Evolutionary conservation across 306 rosid species (phyloP), one percentile per base, ranked within the genome.

Genomic region (Datisca glomerata): DNA sequence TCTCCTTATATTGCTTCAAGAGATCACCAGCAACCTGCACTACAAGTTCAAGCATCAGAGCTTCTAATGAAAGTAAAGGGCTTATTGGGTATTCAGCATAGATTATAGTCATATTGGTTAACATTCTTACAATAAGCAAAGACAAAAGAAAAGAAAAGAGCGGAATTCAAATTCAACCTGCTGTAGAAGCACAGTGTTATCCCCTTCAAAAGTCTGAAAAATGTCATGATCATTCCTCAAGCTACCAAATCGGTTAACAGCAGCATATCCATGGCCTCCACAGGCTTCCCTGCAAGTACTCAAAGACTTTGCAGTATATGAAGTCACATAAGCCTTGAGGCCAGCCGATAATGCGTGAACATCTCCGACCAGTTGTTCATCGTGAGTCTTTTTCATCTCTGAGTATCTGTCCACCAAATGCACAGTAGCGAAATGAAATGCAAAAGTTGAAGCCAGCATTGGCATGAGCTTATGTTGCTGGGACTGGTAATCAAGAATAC

Each of bases 181-280:
- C 68, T 89, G 97, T 21, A 83, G 85, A 36, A 89, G 93, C 59
- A 89, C 97, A 0, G 97, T 83, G 67, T 89, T 89, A 81, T 89
- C 97, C 57, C 97, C 97, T 61, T 89, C 97, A 66, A 89, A 89
- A 35, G 97, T 89, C 75, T 89, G 97, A 43, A 89, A 89, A 52
- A 89, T 89, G 52, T 89, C 97, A 59, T 89, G 97, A 68, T 89
- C 97, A 57, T 89, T 89, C 74, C 97, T 74, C 61, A 89, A 65
- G 57, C 16, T 57, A 34, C 97, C 97, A 60, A 89, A 83, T 54
- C 93, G 77, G 48, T 84, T 89, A 12, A 80, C 93, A 13, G 93
- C 93, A 59, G 97, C 97, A 55, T 89, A 89, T 38, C 97, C 97
- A 74, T 89, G 97, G 54, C 97, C 97, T 55, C 97, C 97, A 66